Evolutionary conservation across 345 rosid genomes (phyloP), one percentile per base, ranked within the genome.

Genomic region (Laguncularia racemosa): DNA sequence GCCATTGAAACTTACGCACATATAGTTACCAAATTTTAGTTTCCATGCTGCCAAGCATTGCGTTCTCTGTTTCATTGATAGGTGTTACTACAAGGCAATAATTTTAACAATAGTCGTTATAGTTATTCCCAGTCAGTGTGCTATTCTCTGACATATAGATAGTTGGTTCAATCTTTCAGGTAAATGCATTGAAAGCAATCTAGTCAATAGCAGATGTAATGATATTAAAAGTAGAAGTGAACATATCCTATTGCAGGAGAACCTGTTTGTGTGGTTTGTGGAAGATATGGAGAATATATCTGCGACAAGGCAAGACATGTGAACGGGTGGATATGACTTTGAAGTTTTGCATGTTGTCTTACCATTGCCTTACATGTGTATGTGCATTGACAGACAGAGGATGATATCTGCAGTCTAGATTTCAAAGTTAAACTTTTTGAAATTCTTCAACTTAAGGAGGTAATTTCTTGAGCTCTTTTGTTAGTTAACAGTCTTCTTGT

Each of bases 371-470:
- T 38, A n/a, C 53, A 46, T 19, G 60, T 33, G 13, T 73, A 38
- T 50, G 5, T 65, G 51, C 55, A 46, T 52, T 66, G 51, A 57
- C 68, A 86, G 93, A 86, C 87, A 2, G 82, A 83, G 58, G 89
- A 86, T 57, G 93, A 86, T 61, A 77, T 86, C 67, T 86, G 93
- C 77, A 83, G 86, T 73, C 44, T 73, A 68, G 93, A 86, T 61
- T 86, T 89, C 71, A 86, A 86, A 68, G 74, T 67, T 28, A 77
- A 69, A 63, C 85, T 83, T 66, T 52, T 86, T 65, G 75, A 16
- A 67, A 72, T 73, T 61, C 74, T 71, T 55, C 66, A 69, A 63
- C 53, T 43, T 45, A 23, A 23, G 3, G 75, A 83, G 86, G 84
- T 86, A 63, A 26, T 50, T 64, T 54, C 43, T 17, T 16, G 52